Conservation (phyloP, 1,139 yeast species). For the Candida pseudoviswanathii region DNA sequence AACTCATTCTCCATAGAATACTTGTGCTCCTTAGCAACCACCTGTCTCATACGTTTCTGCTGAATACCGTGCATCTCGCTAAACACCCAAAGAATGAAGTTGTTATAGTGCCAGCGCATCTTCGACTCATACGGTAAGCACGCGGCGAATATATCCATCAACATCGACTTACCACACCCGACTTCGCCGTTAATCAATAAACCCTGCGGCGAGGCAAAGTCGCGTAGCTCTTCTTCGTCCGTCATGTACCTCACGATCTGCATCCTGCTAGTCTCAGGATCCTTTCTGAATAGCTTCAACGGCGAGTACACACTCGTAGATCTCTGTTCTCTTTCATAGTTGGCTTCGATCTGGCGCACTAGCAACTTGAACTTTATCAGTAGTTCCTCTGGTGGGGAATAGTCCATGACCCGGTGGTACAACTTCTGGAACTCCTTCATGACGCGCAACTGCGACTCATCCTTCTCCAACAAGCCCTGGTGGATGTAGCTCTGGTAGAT, state of each 20-base stretch:
- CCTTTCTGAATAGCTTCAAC: constrained; percentile 19
- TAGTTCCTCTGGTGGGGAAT: constrained; percentile 57
- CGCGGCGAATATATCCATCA: constrained; percentile 71
- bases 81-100: constrained; percentile 69
- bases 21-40: constrained; percentile 25
- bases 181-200: constrained; percentile 70
- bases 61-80: constrained; percentile 61
- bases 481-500: constrained; percentile 57
- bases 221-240: constrained; percentile 64
- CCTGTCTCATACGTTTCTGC: constrained; percentile 34
- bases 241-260: constrained; percentile 52
- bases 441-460: constrained; percentile 60
- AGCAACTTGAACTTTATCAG: constrained; percentile 49
- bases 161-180: constrained; percentile 76
- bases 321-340: constrained; percentile 26
- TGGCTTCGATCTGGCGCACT: constrained; percentile 48
- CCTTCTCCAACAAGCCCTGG: constrained; percentile 53
- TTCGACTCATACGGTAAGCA: constrained; percentile 65
- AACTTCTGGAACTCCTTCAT: constrained; percentile 67
- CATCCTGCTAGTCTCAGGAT: constrained; percentile 31
- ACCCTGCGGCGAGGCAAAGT: constrained; percentile 64
- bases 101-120: constrained; percentile 71
- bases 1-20: constrained; percentile 62
- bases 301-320: constrained; percentile 12
- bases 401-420: constrained; percentile 60